phyloP scores from a whole-genome alignment of 495 filamentous ascomycete species.

The Aspergillus heteromorphus region DNA sequence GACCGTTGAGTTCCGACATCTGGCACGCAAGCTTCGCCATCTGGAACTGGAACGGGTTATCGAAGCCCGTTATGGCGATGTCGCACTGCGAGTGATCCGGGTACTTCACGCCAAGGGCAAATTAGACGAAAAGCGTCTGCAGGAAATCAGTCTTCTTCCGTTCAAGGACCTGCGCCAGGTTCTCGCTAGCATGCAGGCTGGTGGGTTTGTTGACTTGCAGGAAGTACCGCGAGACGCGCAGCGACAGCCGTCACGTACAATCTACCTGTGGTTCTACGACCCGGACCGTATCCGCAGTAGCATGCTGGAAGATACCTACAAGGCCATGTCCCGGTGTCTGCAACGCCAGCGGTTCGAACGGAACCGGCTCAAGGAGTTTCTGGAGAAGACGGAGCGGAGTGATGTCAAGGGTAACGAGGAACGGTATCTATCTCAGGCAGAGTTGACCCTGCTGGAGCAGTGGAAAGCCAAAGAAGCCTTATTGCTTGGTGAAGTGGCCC shows the following conservation, averaged over 20 bases:
- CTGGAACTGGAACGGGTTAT: conserved; percentile 74
- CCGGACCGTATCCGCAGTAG: conserved; percentile 57
- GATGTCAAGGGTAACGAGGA: conserved; percentile 81
- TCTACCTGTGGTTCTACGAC: conserved; percentile 91
- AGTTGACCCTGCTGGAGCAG: conserved; percentile 58
- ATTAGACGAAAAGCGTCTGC: conserved; percentile 81
- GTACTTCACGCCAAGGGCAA: conserved; percentile 83
- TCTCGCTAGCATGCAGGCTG: conserved; percentile 72
- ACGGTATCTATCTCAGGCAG: conserved; percentile 61
- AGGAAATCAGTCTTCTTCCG: conserved; percentile 66
- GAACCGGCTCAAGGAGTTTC: conserved; percentile 56
- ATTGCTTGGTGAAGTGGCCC: conserved; percentile 67
- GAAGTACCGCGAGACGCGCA: conserved; percentile 85
- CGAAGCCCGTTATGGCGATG: conserved; percentile 64
- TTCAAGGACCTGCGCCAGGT: conserved; percentile 76
- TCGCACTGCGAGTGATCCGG: conserved; percentile 70
- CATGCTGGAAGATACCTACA: conserved; percentile 73
- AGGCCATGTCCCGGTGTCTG: conserved; percentile 78
- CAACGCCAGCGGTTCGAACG: conserved; percentile 72
- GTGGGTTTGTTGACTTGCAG: conserved; percentile 80
- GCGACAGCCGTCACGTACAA: conserved; percentile 68
- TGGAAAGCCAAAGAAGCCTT: conserved; percentile 70
- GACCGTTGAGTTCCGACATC: conserved; percentile 68
- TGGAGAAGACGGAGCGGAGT: conserved; percentile 71
- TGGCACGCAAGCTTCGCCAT: conserved; percentile 63